A percentile compares a stretch with the other conserved stretches of the same genome.
phyloP scores from a whole-genome alignment of 225 moss, liverwort and hornwort genomes.

The Physcomitrium patens region DNA sequence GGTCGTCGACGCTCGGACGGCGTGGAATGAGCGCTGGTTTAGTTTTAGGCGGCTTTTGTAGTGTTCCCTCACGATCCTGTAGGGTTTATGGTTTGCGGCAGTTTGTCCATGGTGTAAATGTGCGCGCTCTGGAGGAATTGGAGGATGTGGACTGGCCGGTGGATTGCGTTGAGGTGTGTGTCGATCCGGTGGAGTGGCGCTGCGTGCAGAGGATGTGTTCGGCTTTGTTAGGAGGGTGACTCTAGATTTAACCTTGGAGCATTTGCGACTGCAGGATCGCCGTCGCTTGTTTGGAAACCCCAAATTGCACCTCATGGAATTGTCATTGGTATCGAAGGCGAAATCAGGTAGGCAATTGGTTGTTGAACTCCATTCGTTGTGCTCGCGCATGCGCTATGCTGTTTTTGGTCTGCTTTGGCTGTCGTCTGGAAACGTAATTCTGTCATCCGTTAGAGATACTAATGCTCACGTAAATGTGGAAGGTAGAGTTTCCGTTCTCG shows the following conservation, averaged over 20 bases:
- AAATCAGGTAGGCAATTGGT: slow-evolving; percentile 51
- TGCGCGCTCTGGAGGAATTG: slow-evolving; percentile 8
- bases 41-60: background rate
- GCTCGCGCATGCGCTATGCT: background rate
- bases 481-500: slow-evolving; percentile 7
- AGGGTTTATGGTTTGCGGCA: background rate
- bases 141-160: slow-evolving; percentile 6
- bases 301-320: slow-evolving; percentile 54
- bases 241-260: slow-evolving; percentile 24
- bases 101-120: slow-evolving; percentile 9
- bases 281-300: background rate
- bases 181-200: slow-evolving; percentile 8
- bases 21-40: slow-evolving; percentile 14
- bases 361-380: background rate
- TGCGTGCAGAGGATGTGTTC: slow-evolving; percentile 22
- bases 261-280: slow-evolving; percentile 9
- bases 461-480: background rate
- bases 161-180: slow-evolving; percentile 15
- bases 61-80: background rate
- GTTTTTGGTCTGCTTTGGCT: background rate
- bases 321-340: slow-evolving; percentile 62
- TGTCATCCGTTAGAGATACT: background rate
- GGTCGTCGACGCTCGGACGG: background rate
- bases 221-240: slow-evolving; percentile 22
- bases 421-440: background rate